A percentile compares a stretch with the other conserved stretches of the same genome.
Conservation (phyloP, 495 filamentous ascomycete genomes). For the Hypoxylon lenormandii region DNA sequence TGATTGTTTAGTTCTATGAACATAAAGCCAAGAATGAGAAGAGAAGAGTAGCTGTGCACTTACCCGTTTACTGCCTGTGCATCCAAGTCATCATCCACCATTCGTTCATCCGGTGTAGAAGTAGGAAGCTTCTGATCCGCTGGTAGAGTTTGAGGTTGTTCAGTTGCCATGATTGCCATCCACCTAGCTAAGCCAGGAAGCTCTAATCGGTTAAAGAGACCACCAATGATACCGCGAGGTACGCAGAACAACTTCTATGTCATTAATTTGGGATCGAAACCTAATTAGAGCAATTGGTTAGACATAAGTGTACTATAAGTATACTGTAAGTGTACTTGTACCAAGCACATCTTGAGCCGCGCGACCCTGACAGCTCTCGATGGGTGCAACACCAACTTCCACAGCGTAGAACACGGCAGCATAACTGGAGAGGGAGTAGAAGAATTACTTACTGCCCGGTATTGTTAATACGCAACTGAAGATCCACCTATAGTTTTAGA, state of each 20-base stretch:
- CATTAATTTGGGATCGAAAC: background rate
- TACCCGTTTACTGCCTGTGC: conserved; percentile 40
- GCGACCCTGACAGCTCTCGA: too few relatives aligned
- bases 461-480: too few relatives aligned
- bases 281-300: conserved; percentile 10
- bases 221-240: background rate
- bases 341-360: too few relatives aligned
- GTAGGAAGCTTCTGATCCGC: conserved; percentile 28
- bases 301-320: background rate
- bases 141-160: conserved; percentile 43
- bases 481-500: too few relatives aligned
- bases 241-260: background rate
- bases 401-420: too few relatives aligned
- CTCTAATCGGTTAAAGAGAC: conserved; percentile 3
- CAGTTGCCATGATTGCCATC: conserved; percentile 50
- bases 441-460: too few relatives aligned
- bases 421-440: too few relatives aligned
- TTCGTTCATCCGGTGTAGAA: conserved; percentile 26
- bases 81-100: conserved; percentile 29
- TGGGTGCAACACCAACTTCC: too few relatives aligned
- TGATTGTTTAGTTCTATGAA: conserved; percentile 23
- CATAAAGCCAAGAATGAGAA: conserved; percentile 38
- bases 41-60: conserved; percentile 11
- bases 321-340: background rate
- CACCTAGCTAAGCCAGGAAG: conserved; percentile 12